A percentile compares a stretch with the other conserved stretches of the same genome.
Evolutionary conservation across 169 alveolate genomes (phyloP).

Genomic region (Ichthyophthirius multifiliis): DNA sequence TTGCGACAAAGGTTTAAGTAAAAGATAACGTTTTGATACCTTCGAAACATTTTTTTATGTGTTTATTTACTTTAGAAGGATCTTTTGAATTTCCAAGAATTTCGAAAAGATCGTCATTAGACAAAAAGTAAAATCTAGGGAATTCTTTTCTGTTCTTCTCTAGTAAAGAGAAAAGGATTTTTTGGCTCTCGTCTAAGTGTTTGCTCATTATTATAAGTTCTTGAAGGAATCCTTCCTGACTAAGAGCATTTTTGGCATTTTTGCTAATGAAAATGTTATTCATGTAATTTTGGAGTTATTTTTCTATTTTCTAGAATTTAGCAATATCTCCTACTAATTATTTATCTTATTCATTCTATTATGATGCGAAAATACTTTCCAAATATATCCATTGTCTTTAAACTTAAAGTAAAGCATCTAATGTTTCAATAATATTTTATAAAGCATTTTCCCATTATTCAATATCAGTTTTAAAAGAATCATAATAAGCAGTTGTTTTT

Average conservation of each 20-base stretch:
- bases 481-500: conserved; percentile 78
- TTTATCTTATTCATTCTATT: conserved; percentile 70
- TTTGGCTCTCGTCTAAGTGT: conserved; percentile 89
- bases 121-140: conserved; percentile 95
- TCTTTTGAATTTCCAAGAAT: conserved; percentile 92
- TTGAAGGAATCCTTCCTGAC: conserved; percentile 65
- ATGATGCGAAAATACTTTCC: conserved; percentile 85
- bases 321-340: conserved; percentile 75
- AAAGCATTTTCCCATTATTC: conserved; percentile 89
- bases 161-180: conserved; percentile 90
- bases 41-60: conserved; percentile 92
- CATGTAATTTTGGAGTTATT: conserved; percentile 73
- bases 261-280: conserved; percentile 81
- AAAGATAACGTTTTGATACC: conserved; percentile 86
- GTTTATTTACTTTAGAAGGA: conserved; percentile 90
- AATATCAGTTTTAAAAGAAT: conserved; percentile 82
- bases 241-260: conserved; percentile 73
- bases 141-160: conserved; percentile 91
- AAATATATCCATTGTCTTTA: conserved; percentile 88
- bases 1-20: not conserved
- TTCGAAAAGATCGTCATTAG: conserved; percentile 93
- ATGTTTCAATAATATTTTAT: conserved; percentile 87
- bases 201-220: conserved; percentile 64
- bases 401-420: conserved; percentile 86
- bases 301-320: conserved; percentile 78